phyloP scores from a whole-genome alignment of 2,329 filamentous ascomycete genomes.

The Fusarium oligoseptatum region DNA sequence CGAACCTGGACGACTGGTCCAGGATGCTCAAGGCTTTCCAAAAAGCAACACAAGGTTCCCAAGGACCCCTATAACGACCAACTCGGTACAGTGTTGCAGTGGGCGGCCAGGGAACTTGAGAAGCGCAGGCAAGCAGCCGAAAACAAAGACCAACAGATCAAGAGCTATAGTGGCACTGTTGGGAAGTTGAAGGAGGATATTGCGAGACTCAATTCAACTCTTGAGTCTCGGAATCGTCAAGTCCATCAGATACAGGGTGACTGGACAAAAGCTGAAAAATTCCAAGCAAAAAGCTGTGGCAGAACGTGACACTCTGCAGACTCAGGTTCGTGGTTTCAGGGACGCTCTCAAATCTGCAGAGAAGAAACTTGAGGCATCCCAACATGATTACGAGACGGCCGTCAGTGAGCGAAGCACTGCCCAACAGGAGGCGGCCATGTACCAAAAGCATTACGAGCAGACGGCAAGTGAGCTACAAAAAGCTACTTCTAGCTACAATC shows the following conservation, averaged over 20 bases:
- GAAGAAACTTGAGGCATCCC: background rate
- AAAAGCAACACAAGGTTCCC: conserved; percentile 9
- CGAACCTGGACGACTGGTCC: conserved; percentile 1
- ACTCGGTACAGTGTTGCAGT: conserved; percentile 2
- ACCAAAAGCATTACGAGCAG: background rate
- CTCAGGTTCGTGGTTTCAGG: background rate
- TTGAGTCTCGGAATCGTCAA: background rate
- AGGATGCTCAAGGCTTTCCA: conserved; percentile 4
- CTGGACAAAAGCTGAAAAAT: conserved; percentile 7
- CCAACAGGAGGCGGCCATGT: background rate
- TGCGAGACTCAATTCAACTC: background rate
- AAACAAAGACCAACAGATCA: background rate
- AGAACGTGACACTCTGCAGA: background rate
- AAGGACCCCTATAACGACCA: background rate
- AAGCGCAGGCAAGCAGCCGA: background rate
- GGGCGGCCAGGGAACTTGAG: background rate
- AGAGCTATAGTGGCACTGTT: background rate
- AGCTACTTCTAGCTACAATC: background rate
- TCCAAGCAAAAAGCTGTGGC: background rate
- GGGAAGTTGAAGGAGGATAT: background rate
- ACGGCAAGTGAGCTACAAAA: background rate
- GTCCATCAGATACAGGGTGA: background rate
- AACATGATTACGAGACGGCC: background rate
- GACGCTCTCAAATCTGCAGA: background rate
- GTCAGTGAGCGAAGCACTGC: background rate